Conservation (phyloP, 2,329 filamentous ascomycete genomes). For the Aspergillus ochraceoroseus region DNA sequence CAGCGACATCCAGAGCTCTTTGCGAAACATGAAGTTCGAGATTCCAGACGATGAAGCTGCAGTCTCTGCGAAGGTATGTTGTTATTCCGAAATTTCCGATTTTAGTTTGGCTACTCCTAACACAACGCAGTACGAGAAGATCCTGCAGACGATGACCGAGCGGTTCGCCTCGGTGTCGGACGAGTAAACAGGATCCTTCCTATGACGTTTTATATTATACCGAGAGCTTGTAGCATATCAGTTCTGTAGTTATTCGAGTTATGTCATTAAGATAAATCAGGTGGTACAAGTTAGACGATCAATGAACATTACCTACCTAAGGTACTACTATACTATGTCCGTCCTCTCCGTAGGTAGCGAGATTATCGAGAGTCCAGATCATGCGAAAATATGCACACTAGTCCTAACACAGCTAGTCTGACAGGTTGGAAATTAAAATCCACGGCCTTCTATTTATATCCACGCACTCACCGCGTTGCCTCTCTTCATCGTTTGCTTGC, state of each 20-base stretch:
- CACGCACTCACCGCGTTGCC: slow-evolving; percentile 15
- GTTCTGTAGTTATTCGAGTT: slow-evolving; percentile 34
- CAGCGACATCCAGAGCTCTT: slow-evolving; percentile 72
- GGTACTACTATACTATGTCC: too few species aligned
- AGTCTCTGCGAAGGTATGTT: slow-evolving; percentile 75
- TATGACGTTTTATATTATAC: slow-evolving; percentile 21
- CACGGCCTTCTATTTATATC: not conserved
- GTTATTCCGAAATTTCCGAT: not conserved
- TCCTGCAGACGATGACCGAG: slow-evolving; percentile 88
- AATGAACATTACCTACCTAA: too few species aligned
- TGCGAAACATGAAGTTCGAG: slow-evolving; percentile 96
- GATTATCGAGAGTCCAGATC: too few species aligned
- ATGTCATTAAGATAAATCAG: too few species aligned
- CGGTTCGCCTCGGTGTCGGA: slow-evolving; percentile 96
- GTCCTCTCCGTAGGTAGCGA: too few species aligned
- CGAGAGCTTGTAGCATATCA: slow-evolving; percentile 31
- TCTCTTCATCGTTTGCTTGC: slow-evolving; percentile 18
- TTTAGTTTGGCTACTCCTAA: slow-evolving; percentile 38
- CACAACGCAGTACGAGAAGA: slow-evolving; percentile 70
- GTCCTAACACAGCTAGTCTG: too few species aligned
- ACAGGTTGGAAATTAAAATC: too few species aligned
- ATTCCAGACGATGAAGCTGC: slow-evolving; percentile 75
- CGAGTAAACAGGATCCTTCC: slow-evolving; percentile 57
- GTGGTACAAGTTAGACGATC: too few species aligned
- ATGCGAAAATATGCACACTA: too few species aligned